Evolutionary conservation across 805 yeast species (phyloP).

Genomic region (Myxozyma kluyveri): DNA sequence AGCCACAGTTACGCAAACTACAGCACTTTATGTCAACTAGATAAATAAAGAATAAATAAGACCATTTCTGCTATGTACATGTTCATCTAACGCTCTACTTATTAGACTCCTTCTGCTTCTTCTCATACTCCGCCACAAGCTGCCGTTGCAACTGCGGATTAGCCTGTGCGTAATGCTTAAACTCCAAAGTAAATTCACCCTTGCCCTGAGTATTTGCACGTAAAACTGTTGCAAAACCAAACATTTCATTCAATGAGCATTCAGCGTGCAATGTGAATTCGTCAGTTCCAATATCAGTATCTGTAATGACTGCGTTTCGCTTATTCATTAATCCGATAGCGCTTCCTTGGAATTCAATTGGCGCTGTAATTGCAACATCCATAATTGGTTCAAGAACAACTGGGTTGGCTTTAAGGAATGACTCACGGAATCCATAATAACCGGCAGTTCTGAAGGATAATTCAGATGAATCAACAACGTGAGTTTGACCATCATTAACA

Average conservation of each 20-base stretch:
- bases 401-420: slow-evolving; percentile 79
- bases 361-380: slow-evolving; percentile 90
- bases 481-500: slow-evolving; percentile 95
- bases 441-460: slow-evolving; percentile 93
- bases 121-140: slow-evolving; percentile 77
- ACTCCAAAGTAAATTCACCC: slow-evolving; percentile 95
- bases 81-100: slow-evolving; percentile 1
- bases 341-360: slow-evolving; percentile 92
- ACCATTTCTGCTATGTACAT: not conserved
- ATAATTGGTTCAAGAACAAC: slow-evolving; percentile 94
- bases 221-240: slow-evolving; percentile 91
- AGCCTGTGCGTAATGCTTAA: slow-evolving; percentile 87
- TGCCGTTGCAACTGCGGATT: slow-evolving; percentile 87
- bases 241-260: slow-evolving; percentile 93
- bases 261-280: slow-evolving; percentile 93
- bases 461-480: slow-evolving; percentile 95
- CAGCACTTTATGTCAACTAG: too few relatives aligned
- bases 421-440: slow-evolving; percentile 84
- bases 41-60: too few relatives aligned
- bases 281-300: slow-evolving; percentile 90
- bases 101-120: slow-evolving; percentile 44
- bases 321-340: slow-evolving; percentile 91
- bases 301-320: slow-evolving; percentile 85
- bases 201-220: slow-evolving; percentile 98
- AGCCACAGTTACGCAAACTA: too few relatives aligned